A percentile compares a stretch with the other conserved stretches of the same genome.
Conservation (phyloP, 1,284 basidiomycete species). For the Trametes sp. region DNA sequence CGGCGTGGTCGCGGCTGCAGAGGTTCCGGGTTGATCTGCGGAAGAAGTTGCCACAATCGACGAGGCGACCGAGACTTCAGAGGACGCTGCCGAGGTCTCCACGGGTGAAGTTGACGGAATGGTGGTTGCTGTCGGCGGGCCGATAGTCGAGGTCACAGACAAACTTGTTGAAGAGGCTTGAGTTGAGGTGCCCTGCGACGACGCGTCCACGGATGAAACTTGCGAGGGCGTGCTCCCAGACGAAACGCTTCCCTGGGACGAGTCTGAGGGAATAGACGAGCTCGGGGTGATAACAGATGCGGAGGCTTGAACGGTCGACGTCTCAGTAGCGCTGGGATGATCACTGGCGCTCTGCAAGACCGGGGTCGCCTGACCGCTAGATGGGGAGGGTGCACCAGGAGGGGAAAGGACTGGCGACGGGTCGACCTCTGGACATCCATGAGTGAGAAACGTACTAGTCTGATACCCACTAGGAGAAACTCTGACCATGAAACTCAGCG, state of each 20-base stretch:
- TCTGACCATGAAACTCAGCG: conserved; percentile 18
- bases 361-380: background rate
- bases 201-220: background rate
- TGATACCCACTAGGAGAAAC: background rate
- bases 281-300: background rate
- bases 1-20: background rate
- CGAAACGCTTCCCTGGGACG: background rate
- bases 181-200: background rate
- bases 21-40: background rate
- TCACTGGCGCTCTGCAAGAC: background rate
- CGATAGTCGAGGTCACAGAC: too few relatives aligned
- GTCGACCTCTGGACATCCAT: conserved; percentile 3
- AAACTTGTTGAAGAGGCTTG: too few relatives aligned
- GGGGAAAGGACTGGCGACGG: background rate
- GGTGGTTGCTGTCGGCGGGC: background rate
- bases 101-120: background rate
- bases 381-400: background rate
- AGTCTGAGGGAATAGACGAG: background rate
- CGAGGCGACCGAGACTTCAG: background rate
- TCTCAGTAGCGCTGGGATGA: background rate
- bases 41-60: background rate
- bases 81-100: background rate
- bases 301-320: background rate
- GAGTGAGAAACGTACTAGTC: background rate
- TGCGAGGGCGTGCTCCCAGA: too few relatives aligned